Evolutionary conservation across 2,329 filamentous ascomycete genomes (phyloP).

Genomic region (Nemania abortiva): DNA sequence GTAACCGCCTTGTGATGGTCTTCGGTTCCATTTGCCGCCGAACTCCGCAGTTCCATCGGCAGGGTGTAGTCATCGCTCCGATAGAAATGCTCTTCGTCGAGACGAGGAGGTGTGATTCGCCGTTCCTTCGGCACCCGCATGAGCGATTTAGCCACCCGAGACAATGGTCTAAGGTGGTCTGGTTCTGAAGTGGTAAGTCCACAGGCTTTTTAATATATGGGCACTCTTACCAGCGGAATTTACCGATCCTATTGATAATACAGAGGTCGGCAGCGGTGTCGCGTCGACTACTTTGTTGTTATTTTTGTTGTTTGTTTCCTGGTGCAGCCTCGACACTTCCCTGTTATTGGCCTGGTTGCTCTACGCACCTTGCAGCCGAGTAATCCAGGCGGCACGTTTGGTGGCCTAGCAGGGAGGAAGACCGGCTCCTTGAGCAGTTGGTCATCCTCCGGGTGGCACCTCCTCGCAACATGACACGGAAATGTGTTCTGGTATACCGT

Average conservation of each 20-base stretch:
- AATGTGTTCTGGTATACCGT: slow-evolving; percentile 53
- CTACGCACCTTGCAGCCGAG: slow-evolving; percentile 38
- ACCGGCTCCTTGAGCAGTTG: slow-evolving; percentile 42
- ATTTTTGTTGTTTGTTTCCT: neutral
- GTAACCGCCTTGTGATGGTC: slow-evolving; percentile 3
- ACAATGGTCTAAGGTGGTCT: slow-evolving; percentile 7
- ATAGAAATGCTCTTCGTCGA: slow-evolving; percentile 16
- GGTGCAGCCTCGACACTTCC: slow-evolving; percentile 41
- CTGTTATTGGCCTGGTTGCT: slow-evolving; percentile 43
- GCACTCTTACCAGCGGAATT: slow-evolving; percentile 18
- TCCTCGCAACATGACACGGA: slow-evolving; percentile 47
- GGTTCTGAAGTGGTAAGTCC: slow-evolving; percentile 11
- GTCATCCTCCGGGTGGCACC: slow-evolving; percentile 41
- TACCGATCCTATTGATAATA: neutral
- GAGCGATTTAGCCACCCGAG: slow-evolving; percentile 23
- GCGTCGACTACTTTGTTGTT: neutral
- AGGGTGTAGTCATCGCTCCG: neutral
- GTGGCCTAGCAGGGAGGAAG: slow-evolving; percentile 40
- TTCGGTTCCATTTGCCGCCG: neutral
- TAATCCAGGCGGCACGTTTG: slow-evolving; percentile 41
- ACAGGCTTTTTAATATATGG: slow-evolving; percentile 3
- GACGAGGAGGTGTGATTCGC: slow-evolving; percentile 4
- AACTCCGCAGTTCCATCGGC: neutral
- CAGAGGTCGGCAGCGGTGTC: neutral
- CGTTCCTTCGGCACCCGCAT: slow-evolving; percentile 18